Percentiles rank a stretch among this genome's conserved stretches.
Conservation (phyloP, 2,329 filamentous ascomycete genomes). For the Stenocarpella maydis region DNA sequence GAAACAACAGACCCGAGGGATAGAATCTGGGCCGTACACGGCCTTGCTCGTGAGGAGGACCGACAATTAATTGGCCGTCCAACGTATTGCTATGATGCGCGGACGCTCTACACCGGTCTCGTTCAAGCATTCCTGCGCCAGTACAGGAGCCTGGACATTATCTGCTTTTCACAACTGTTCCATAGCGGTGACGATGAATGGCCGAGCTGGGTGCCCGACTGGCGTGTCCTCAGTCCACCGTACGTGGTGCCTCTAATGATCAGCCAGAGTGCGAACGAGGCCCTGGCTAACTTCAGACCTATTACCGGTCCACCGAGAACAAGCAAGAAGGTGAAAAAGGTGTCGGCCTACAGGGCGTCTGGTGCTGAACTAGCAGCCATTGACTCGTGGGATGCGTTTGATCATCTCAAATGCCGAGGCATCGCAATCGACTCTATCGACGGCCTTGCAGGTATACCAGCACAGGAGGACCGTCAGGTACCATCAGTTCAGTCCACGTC, state of each 20-base stretch:
- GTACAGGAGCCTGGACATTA: conserved; percentile 27
- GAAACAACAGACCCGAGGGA: conserved; percentile 27
- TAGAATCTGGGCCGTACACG: conserved; percentile 25
- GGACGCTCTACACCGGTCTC: conserved; percentile 25
- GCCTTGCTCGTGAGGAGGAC: conserved; percentile 24
- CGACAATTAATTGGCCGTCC: conserved; percentile 25
- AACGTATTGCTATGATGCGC: conserved; percentile 22
- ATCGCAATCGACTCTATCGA: conserved; percentile 20
- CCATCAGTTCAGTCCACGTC: conserved; percentile 6
- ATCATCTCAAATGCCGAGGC: conserved; percentile 16
- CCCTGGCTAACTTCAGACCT: conserved; percentile 30
- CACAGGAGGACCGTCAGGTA: neutral
- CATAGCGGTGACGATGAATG: neutral
- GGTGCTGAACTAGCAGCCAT: neutral
- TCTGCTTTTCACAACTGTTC: conserved; percentile 27
- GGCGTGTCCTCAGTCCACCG: conserved; percentile 16
- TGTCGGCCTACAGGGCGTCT: conserved; percentile 10
- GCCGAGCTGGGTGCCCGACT: conserved; percentile 31
- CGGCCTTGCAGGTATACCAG: neutral
- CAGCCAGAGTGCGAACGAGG: conserved; percentile 27
- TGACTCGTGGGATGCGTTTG: neutral
- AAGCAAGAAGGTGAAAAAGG: neutral
- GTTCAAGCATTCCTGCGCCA: conserved; percentile 12
- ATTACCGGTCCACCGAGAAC: neutral
- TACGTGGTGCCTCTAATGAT: conserved; percentile 30